Base-by-base conservation (phyloP, 176 grass and related monocot species). In the Aechmea fasciata region DNA sequence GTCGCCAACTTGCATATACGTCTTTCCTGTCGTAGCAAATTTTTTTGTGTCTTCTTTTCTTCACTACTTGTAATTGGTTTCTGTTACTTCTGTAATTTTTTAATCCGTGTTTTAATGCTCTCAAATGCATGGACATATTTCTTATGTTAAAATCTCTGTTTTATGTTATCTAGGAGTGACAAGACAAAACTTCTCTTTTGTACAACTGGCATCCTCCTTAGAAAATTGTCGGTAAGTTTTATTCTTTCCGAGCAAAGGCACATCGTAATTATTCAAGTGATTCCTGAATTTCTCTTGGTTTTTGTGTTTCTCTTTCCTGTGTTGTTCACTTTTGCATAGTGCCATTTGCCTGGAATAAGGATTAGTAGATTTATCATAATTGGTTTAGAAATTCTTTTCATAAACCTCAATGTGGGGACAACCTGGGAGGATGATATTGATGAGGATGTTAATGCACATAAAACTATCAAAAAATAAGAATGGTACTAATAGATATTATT, bases 201-300 rank as follows among this genome's bases (percentile, higher is more conserved):
- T 69, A 96, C 92, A 53, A 96, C 92, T 33, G 92, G 92, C 78
- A 91, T 96, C 73, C 92, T 96, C 71, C 88, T 96, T 68, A 89
- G 92, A 54, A 96, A 89, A 78, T 71, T 96, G 71, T 64, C 88
- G 28, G 92, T 91, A 84, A 91, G 85, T 79, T 62, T 18, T 59
- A 10, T 77, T 77, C n/a, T 41, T 68, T 17, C 11, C 67, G 28
- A 11, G 15, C 63, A 47, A 54, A 55, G 51, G 8, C 22, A 22
- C 13, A 51, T 57, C 29, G 49, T 79, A 62, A 57, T 49, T 57
- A 63, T 41, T 41, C n/a, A 71, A 6, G 13, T 59, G 2, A 23
- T 11, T 70, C 50, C 50, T 70, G 4, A 2, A 25, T 23, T 70
- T 51, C 7, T 22, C 48, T 24, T 70, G 68, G 49, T 11, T 19